Evolutionary conservation across 1,284 basidiomycete species (phyloP).

Genomic region (Chiua sp.): DNA sequence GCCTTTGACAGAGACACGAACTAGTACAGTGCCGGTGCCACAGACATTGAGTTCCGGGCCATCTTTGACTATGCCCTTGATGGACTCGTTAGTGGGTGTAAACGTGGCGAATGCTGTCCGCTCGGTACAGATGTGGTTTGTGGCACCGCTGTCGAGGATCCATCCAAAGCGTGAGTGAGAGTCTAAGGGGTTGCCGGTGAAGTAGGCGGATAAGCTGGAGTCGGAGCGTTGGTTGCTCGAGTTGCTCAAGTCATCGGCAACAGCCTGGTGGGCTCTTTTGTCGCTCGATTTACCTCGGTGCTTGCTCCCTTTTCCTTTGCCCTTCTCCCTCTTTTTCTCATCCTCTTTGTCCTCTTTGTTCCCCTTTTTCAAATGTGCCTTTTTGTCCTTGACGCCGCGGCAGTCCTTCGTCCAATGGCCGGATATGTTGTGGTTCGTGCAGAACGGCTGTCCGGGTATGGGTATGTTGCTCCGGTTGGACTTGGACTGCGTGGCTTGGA

Average conservation of each 20-base stretch:
- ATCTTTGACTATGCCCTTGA: constrained; percentile 19
- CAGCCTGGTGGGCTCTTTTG: background rate
- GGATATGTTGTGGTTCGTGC: background rate
- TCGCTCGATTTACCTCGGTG: background rate
- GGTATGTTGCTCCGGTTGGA: too few relatives aligned
- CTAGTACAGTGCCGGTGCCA: background rate
- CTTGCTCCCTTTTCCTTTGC: background rate
- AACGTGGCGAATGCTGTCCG: constrained; percentile 11
- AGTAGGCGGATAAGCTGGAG: background rate
- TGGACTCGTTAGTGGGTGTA: background rate
- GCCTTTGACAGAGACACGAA: constrained; percentile 6
- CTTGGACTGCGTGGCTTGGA: too few relatives aligned
- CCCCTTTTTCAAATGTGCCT: background rate
- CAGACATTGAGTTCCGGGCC: constrained; percentile 7
- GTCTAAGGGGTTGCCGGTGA: background rate
- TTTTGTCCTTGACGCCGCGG: background rate
- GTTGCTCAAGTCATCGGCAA: too few relatives aligned
- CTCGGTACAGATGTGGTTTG: constrained; percentile 15
- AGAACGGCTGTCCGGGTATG: background rate
- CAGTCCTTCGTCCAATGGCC: background rate
- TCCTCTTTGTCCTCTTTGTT: too few relatives aligned
- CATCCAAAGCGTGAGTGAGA: constrained; percentile 5
- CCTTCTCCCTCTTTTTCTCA: background rate
- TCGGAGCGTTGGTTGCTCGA: background rate
- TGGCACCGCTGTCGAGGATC: constrained; percentile 12